phyloP scores from a whole-genome alignment of 495 filamentous ascomycete genomes.

The Neurospora tetrasperma region DNA sequence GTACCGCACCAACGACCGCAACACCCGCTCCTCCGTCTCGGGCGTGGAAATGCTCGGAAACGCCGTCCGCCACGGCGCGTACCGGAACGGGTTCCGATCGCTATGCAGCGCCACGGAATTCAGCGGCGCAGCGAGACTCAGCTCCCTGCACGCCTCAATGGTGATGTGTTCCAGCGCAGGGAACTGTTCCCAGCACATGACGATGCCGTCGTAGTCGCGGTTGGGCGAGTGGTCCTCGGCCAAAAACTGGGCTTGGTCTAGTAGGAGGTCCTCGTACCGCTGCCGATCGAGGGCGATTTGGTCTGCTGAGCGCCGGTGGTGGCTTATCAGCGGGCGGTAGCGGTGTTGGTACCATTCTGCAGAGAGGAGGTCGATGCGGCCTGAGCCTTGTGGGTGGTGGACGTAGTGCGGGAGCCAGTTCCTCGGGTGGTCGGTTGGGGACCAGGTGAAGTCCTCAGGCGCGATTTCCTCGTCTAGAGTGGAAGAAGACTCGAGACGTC shows the following conservation, averaged over 20 bases:
- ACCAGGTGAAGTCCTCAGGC: neutral
- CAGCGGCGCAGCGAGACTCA: neutral
- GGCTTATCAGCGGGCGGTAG: neutral
- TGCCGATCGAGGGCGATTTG: neutral
- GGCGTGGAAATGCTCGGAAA: neutral
- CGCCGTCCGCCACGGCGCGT: neutral
- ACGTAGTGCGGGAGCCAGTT: neutral
- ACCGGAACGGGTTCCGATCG: neutral
- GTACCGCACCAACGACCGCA: neutral
- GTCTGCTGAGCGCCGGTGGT: neutral
- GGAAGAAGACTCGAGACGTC: neutral
- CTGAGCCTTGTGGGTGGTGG: neutral
- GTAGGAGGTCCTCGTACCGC: neutral
- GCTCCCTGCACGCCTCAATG: rapidly evolving
- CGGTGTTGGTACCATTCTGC: neutral
- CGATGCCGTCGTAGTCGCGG: neutral
- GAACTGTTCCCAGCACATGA: neutral
- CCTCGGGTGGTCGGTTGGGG: neutral
- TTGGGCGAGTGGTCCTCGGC: neutral
- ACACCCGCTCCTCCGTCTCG: neutral
- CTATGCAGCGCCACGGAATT: neutral
- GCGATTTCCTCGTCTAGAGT: neutral
- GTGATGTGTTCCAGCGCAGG: neutral
- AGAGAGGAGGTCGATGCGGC: neutral
- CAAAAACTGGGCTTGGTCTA: neutral